Evolutionary conservation across 352 stramenopile species (phyloP), one percentile per base, ranked within the genome.

Genomic region (Phytophthora sansomeana): DNA sequence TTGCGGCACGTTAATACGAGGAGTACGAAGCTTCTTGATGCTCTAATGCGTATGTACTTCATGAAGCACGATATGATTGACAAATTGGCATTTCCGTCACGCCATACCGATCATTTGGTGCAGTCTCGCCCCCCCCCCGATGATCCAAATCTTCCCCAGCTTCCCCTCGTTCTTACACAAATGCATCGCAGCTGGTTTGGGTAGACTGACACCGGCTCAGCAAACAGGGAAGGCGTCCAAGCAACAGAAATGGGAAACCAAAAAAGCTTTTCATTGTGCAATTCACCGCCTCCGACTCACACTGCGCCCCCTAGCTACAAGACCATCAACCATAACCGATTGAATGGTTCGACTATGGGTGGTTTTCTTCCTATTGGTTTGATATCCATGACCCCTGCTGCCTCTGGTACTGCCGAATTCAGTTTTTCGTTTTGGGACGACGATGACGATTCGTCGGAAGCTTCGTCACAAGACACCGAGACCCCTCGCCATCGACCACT

Each of bases 381-480:
- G 14, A 35, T 59, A 2, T 41, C 35, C 35, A 41, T 41, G 3
- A 41, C 35, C 19, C 21, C 33, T 41, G 16, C 17, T 41, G 33
- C 21, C 35, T 44, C 26, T 9, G 28, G 7, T 8, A 39, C 57
- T 6, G 36, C 26, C n/a, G 53, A 17, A 4, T 21, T 58, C 10
- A 48, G 49, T 17, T 53, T 72, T 38, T 60, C 38, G 11, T 59
- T 66, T 32, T 46, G 55, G 55, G 7, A 54, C 42, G 24, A 54
- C 29, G 19, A 58, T 19, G 56, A 58, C 19, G 29, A 53, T 30
- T 60, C 32, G 32, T 41, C 54, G 8, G 10, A 26, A 16, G 35
- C 38, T 49, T 63, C 44, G n/a, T 56, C 44, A 32, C 16, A 57
- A 17, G 19, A 26, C 1, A 14, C 33, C 29, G 24, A 17, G 35